These are phyloP conservation scores for Amphirosellinia nigrospora DNA, from an alignment of 495 filamentous ascomycete genomes.

Conservation along the genomic window DNA sequence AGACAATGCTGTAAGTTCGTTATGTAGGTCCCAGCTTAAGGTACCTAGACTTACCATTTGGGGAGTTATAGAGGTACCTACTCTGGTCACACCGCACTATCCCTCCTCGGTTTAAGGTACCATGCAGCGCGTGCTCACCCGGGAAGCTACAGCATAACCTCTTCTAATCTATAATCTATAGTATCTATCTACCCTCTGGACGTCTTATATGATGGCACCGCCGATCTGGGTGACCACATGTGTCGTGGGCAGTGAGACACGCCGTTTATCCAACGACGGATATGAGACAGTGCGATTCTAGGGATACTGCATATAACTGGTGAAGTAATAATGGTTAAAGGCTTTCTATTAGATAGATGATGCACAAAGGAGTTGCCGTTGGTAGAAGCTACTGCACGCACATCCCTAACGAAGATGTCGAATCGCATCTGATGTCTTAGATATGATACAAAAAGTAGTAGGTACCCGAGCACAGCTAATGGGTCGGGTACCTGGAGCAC, in stretches of 20 bases:
- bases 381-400: neutral
- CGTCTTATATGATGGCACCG: neutral
- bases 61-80: too few relatives aligned
- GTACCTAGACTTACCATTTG: too few relatives aligned
- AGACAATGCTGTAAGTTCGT: too few relatives aligned
- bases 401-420: neutral
- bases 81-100: constrained; percentile 13
- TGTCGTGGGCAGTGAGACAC: neutral
- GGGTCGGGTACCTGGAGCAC: neutral
- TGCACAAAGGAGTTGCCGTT: neutral
- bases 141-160: constrained; percentile 7
- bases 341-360: neutral
- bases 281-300: neutral
- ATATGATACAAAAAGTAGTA: too few relatives aligned
- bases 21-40: too few relatives aligned
- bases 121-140: neutral
- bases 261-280: neutral
- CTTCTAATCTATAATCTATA: too few relatives aligned
- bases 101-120: constrained; percentile 4
- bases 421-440: neutral
- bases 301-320: neutral
- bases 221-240: neutral
- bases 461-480: too few relatives aligned
- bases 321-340: neutral
- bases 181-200: neutral